Percentiles rank a stretch among this genome's conserved stretches.
phyloP scores from a whole-genome alignment of 2,329 filamentous ascomycete species.

The Aspergillus quadrilineatus region DNA sequence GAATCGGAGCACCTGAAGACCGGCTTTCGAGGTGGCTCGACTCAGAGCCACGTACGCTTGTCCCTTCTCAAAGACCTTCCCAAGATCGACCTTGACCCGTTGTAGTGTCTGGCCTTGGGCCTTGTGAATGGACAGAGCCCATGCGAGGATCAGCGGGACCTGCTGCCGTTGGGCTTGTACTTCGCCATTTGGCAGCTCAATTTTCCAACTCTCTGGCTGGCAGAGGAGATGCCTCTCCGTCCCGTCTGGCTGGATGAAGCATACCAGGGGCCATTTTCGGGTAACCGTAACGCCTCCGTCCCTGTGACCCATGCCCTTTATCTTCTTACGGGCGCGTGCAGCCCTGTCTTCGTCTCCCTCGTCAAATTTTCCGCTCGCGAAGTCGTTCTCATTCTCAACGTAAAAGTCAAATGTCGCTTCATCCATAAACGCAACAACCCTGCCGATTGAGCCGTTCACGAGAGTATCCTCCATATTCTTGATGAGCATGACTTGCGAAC shows the following conservation, averaged over 20 bases:
- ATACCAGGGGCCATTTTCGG: slow-evolving; percentile 75
- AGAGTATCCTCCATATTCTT: slow-evolving; percentile 95
- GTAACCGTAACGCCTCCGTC: slow-evolving; percentile 50
- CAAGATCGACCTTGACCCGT: slow-evolving; percentile 89
- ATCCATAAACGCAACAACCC: slow-evolving; percentile 77
- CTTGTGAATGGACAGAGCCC: slow-evolving; percentile 97
- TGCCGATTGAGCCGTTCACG: slow-evolving; percentile 91
- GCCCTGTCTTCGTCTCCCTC: slow-evolving; percentile 45
- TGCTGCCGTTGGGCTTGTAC: slow-evolving; percentile 83
- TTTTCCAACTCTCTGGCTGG: slow-evolving; percentile 89
- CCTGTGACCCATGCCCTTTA: slow-evolving; percentile 53
- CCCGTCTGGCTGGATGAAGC: slow-evolving; percentile 78
- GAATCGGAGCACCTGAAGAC: slow-evolving; percentile 84
- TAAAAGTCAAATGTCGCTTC: slow-evolving; percentile 62
- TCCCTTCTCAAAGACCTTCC: slow-evolving; percentile 91
- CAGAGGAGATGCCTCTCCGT: slow-evolving; percentile 74
- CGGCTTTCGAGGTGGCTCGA: slow-evolving; percentile 82
- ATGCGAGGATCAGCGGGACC: slow-evolving; percentile 86
- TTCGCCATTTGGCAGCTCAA: slow-evolving; percentile 93
- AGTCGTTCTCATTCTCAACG: slow-evolving; percentile 57
- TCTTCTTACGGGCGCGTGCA: slow-evolving; percentile 53
- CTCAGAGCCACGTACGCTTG: slow-evolving; percentile 96
- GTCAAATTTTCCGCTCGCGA: slow-evolving; percentile 51
- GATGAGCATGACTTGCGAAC: slow-evolving; percentile 98
- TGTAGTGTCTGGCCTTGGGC: slow-evolving; percentile 94